Evolutionary conservation across 176 grass and related monocot genomes (phyloP).

Genomic region (Triticum timopheevii): DNA sequence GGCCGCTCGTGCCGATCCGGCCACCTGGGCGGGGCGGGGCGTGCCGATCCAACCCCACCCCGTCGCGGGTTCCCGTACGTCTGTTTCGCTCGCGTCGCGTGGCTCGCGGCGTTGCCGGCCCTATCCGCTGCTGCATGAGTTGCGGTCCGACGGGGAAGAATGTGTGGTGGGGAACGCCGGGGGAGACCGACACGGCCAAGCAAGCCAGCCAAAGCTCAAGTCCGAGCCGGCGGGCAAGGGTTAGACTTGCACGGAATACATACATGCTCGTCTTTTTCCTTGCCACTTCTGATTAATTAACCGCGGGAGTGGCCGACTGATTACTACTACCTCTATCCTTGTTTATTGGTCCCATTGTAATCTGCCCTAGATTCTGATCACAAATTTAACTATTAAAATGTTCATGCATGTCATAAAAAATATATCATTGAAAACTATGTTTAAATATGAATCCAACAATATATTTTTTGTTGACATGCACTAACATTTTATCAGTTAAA

Average conservation of each 20-base stretch:
- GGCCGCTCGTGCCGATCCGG: not conserved
- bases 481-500: too few species aligned
- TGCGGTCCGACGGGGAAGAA: not conserved
- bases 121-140: too few species aligned
- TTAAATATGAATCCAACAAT: too few species aligned
- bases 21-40: not conserved
- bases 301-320: not conserved
- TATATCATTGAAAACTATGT: too few species aligned
- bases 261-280: not conserved
- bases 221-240: constrained; percentile 1
- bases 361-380: too few species aligned
- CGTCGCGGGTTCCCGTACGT: not conserved
- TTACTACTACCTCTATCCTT: too few species aligned
- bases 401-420: too few species aligned
- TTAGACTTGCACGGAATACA: constrained; percentile 10
- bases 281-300: not conserved
- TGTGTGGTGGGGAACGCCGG: constrained; percentile 9
- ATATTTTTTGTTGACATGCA: too few species aligned
- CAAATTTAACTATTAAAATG: too few species aligned
- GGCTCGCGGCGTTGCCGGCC: not conserved
- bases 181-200: constrained; percentile 3
- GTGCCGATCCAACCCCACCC: constrained; percentile 15
- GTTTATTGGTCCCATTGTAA: too few species aligned
- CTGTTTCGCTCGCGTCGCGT: not conserved
- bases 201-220: not conserved